Evolutionary conservation across 2,329 filamentous ascomycete species (phyloP).

Genomic region (Ilyonectria mors-panacis): DNA sequence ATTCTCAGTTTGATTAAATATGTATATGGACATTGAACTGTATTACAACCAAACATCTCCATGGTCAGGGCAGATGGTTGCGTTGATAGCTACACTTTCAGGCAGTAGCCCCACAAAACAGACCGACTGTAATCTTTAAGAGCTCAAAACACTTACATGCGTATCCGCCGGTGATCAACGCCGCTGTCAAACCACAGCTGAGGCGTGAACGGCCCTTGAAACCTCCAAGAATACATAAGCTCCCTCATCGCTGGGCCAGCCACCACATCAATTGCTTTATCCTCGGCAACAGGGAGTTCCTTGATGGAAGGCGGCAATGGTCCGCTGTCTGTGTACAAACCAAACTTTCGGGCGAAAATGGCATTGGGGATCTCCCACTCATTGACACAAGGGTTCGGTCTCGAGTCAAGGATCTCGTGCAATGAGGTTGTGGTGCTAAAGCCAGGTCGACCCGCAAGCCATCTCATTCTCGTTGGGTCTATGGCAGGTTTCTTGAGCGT

Average conservation of each 20-base stretch:
- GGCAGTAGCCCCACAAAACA: neutral
- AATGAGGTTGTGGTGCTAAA: conserved; percentile 15
- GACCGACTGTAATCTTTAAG: no score
- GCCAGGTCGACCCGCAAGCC: conserved; percentile 2
- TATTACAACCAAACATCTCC: neutral
- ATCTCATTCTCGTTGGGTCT: neutral
- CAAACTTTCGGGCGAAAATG: conserved; percentile 61
- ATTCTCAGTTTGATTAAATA: neutral
- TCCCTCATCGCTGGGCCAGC: conserved; percentile 48
- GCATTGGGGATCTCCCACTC: conserved; percentile 59
- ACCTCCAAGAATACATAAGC: conserved; percentile 51
- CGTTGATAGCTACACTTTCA: neutral
- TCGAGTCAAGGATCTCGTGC: conserved; percentile 29
- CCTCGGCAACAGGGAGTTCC: conserved; percentile 60
- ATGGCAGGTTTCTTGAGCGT: conserved; percentile 15
- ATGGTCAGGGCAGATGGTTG: neutral
- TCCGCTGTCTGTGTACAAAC: conserved; percentile 52
- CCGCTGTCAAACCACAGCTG: conserved; percentile 63
- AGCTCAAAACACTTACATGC: neutral
- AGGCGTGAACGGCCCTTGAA: conserved; percentile 61
- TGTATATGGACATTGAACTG: neutral
- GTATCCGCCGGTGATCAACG: conserved; percentile 58
- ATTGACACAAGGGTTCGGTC: conserved; percentile 41
- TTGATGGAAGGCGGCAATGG: conserved; percentile 53
- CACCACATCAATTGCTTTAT: conserved; percentile 56